Evolutionary conservation across 306 rosid genomes (phyloP).

Genomic region (Acacia acuminata): DNA sequence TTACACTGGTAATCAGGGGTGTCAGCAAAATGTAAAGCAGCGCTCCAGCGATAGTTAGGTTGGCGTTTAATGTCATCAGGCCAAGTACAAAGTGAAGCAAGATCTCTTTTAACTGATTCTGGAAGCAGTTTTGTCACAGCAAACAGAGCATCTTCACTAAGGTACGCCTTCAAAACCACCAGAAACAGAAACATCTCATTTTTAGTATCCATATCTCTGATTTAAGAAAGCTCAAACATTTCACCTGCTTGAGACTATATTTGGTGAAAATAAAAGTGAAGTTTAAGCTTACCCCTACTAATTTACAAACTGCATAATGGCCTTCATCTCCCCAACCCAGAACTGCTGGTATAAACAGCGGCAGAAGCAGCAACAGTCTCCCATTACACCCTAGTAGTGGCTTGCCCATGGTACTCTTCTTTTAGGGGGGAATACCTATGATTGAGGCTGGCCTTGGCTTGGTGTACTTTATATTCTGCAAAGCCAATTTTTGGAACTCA

Average conservation of each 20-base stretch:
- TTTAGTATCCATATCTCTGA: constrained; percentile 16
- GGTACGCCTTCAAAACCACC: constrained; percentile 48
- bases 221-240: not conserved
- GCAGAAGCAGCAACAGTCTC: constrained; percentile 37
- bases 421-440: not conserved
- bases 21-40: constrained; percentile 69
- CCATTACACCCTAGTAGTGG: constrained; percentile 25
- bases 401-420: constrained; percentile 30
- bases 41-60: constrained; percentile 56
- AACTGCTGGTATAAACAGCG: constrained; percentile 53
- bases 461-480: not conserved
- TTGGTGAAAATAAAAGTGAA: not conserved
- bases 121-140: constrained; percentile 72
- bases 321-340: constrained; percentile 88
- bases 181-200: constrained; percentile 14
- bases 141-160: constrained; percentile 67
- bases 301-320: constrained; percentile 71
- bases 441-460: not conserved
- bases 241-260: not conserved
- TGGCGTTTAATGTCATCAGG: constrained; percentile 59
- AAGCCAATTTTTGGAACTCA: not conserved
- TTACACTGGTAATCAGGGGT: constrained; percentile 87
- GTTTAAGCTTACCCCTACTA: constrained; percentile 56
- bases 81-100: constrained; percentile 86
- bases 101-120: constrained; percentile 71